Percentiles rank a stretch among this genome's conserved stretches.
phyloP scores from a whole-genome alignment of 192 early-diverging fungal genomes.

The Podila epigama region DNA sequence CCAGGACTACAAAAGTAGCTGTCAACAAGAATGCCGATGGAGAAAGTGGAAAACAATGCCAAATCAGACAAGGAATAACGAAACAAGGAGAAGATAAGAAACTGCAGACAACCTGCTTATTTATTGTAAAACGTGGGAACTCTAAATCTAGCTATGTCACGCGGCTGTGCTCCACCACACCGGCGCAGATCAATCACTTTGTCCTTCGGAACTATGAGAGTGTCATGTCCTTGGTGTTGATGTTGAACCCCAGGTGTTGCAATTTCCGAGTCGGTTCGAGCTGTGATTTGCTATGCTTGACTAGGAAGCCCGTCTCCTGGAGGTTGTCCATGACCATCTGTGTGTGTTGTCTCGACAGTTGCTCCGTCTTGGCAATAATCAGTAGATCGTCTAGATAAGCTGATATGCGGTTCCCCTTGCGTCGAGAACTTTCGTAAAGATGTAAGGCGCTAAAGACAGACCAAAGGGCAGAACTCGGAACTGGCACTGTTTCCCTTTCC shows the following conservation, averaged over 20 bases:
- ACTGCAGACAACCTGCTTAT: no score
- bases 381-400: conserved; percentile 45
- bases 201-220: conserved; percentile 18
- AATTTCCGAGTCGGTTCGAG: conserved; percentile 10
- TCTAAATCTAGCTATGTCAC: no score
- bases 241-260: conserved; percentile 18
- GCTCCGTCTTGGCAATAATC: neutral
- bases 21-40: no score
- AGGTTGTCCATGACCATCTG: conserved; percentile 1
- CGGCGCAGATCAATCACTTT: conserved; percentile 27
- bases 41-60: no score
- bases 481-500: conserved; percentile 18
- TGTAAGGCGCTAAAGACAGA: conserved; percentile 10
- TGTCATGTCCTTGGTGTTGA: conserved; percentile 23
- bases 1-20: no score
- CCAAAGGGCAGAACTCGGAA: conserved; percentile 29
- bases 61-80: no score
- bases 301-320: conserved; percentile 6
- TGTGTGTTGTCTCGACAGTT: neutral
- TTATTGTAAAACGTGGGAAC: no score
- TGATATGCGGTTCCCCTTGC: conserved; percentile 19
- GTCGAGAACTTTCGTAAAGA: conserved; percentile 8
- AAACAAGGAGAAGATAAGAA: no score
- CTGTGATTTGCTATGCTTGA: conserved; percentile 21
- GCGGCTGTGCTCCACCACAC: no score